Conservation (phyloP, 2,329 filamentous ascomycete genomes). For the Pyricularia pennisetigena region DNA sequence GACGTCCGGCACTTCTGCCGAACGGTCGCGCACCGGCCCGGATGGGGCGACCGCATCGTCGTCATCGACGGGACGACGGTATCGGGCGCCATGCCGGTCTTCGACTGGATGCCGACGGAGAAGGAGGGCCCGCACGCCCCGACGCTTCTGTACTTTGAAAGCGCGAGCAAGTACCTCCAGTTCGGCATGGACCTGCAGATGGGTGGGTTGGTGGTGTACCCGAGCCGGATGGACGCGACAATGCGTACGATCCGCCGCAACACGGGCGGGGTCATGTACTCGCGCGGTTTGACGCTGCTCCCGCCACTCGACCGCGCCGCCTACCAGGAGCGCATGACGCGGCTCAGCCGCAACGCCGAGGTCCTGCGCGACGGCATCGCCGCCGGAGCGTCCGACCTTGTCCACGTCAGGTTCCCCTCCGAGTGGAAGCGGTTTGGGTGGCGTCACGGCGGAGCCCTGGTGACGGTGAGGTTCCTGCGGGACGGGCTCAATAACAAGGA, state of each 20-base stretch:
- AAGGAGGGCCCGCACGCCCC: background rate
- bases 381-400: background rate
- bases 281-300: background rate
- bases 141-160: conserved; percentile 1
- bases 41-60: conserved; percentile 1
- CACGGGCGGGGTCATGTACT: background rate
- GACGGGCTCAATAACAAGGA: conserved; percentile 2
- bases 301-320: background rate
- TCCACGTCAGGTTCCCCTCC: background rate
- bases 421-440: background rate
- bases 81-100: conserved; percentile 1
- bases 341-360: background rate
- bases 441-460: background rate
- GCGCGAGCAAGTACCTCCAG: conserved; percentile 5
- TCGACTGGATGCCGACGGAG: background rate
- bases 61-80: conserved; percentile 3
- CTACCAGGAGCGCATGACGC: background rate
- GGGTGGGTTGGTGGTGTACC: conserved; percentile 2
- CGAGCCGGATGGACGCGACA: background rate
- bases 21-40: background rate
- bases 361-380: background rate
- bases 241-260: conserved; percentile 1
- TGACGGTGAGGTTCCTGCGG: background rate
- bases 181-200: conserved; percentile 3
- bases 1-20: background rate